Evolutionary conservation across 768 basidiomycete species (phyloP).

Genomic region (Phanerochaete carnosa): DNA sequence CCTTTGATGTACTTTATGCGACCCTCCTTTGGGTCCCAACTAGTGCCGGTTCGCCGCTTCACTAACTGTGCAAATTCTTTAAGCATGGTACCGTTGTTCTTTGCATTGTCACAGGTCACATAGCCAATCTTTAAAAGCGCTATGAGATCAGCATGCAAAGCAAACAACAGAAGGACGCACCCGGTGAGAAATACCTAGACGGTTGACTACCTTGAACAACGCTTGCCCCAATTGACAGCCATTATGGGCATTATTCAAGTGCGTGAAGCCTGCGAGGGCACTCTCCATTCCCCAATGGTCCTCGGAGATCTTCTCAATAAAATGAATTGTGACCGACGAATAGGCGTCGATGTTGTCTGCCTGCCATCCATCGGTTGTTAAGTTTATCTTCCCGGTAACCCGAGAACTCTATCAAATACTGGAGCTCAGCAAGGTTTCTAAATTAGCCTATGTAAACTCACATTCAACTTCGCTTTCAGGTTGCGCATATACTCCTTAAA

Average conservation of each 20-base stretch:
- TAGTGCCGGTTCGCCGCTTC: background rate
- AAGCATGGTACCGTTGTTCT: constrained; percentile 36
- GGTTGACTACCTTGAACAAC: constrained; percentile 31
- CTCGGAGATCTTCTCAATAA: constrained; percentile 31
- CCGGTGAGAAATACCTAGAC: constrained; percentile 28
- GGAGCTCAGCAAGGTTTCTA: no score
- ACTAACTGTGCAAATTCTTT: constrained; percentile 18
- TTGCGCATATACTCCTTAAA: no score
- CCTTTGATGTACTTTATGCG: constrained; percentile 13
- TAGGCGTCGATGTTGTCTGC: no score
- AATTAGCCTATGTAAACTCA: no score
- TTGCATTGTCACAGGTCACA: constrained; percentile 37
- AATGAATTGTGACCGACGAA: no score
- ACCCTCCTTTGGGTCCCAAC: constrained; percentile 7
- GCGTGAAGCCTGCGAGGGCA: constrained; percentile 33
- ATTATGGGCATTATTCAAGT: constrained; percentile 34
- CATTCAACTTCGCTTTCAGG: no score
- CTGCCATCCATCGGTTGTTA: no score
- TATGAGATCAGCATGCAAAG: background rate
- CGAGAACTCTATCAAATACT: no score
- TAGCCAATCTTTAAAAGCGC: constrained; percentile 30
- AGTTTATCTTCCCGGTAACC: no score
- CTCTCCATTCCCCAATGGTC: constrained; percentile 26
- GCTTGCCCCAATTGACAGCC: constrained; percentile 34
- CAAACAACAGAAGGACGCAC: constrained; percentile 19